Base-by-base conservation (phyloP, 257 asterid species). In the Apocynum venetum region DNA sequence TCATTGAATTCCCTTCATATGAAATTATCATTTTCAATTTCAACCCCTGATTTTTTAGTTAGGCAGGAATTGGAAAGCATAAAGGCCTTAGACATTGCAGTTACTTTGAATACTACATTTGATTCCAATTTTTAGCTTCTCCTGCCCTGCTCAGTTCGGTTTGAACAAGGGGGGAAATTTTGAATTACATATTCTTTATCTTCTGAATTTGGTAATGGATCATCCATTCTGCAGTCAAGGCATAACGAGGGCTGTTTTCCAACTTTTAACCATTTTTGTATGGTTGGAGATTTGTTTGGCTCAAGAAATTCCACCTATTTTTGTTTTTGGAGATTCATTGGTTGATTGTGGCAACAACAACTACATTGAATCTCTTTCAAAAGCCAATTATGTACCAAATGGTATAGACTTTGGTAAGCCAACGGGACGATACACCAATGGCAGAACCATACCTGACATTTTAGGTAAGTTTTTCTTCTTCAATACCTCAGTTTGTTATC, bases 331-430 rank as follows among this genome's bases (percentile, higher is more conserved):
- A 78, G 96, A 92, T 84, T 92, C 97, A 55, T 81, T 90, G 57
- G 97, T 91, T 68, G 97, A 92, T 80, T 87, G 76, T 38, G 97
- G 97, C 60, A 89, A 92, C 81, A 92, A 92, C 81, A 87, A 92
- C 88, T 92, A 87, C 87, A 86, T 92, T 82, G 35, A 66, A 6
- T 77, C 96, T 7, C 87, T 90, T 36, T 90, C 97, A 13, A 90
- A 88, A 84, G 97, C 93, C n/a, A 81, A 92, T 84, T 90, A 75
- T 77, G 56, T 19, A 12, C 97, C 97, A 8, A 92, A 90, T 83
- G 97, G 96, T 64, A 88, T 92, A 73, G 96, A 91, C 79, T 92
- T 92, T 72, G 93, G 96, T 20, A 35, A 55, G 35, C 96, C 97
- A 43, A 91, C 96, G 1, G 97, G 93, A 44, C 77, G 97, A 73